A percentile compares a stretch with the other conserved stretches of the same genome.
These are phyloP conservation scores for Xylaria flabelliformis DNA, from an alignment of 495 filamentous ascomycete species.

Conservation along the genomic window DNA sequence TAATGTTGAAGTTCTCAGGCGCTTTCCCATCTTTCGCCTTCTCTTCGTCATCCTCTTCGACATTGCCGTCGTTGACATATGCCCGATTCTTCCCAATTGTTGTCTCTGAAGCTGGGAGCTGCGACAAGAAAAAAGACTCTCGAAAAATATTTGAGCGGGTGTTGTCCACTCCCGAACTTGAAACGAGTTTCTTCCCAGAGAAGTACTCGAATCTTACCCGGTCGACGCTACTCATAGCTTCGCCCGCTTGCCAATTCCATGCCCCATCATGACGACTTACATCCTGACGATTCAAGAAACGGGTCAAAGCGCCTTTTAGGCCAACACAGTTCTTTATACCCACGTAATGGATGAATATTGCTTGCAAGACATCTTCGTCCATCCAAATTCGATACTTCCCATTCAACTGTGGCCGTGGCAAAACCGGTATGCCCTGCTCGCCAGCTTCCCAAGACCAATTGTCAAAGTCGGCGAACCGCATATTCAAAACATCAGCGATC, in stretches of 20 bases:
- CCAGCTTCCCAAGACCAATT: conserved; percentile 65
- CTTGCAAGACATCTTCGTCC: conserved; percentile 72
- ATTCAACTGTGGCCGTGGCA: conserved; percentile 69
- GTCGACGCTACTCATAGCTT: neutral
- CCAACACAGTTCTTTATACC: conserved; percentile 63
- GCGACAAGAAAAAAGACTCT: conserved; percentile 49
- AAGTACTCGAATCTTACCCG: conserved; percentile 17
- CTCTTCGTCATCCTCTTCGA: conserved; percentile 36
- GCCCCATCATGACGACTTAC: neutral
- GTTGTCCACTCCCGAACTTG: neutral
- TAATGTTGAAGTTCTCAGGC: conserved; percentile 40
- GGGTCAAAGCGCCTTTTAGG: conserved; percentile 53
- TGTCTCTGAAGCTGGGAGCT: conserved; percentile 57
- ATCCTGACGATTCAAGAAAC: neutral
- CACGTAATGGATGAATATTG: conserved; percentile 69
- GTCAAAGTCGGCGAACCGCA: conserved; percentile 65
- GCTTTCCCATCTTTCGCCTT: conserved; percentile 20
- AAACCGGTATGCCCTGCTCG: conserved; percentile 58
- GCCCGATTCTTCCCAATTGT: conserved; percentile 27
- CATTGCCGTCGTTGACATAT: conserved; percentile 34
- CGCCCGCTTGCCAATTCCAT: conserved; percentile 11
- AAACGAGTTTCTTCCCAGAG: neutral
- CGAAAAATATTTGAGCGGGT: conserved; percentile 15
- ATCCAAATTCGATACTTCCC: conserved; percentile 72
- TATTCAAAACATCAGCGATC: conserved; percentile 72